phyloP scores from a whole-genome alignment of 2,329 filamentous ascomycete species.

The Emmonsia crescens region DNA sequence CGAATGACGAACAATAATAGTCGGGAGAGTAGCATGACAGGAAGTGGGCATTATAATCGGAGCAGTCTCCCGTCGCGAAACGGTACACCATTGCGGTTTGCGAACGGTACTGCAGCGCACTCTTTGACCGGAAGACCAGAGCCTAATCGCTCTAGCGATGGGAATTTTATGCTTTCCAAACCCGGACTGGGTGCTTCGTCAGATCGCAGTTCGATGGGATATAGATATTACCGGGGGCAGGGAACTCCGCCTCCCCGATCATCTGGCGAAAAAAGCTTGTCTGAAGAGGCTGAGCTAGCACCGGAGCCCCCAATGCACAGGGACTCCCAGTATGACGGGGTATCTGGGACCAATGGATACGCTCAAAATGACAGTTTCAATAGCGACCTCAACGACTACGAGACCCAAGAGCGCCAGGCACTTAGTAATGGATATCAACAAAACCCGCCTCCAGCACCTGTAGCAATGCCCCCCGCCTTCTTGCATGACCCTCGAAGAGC shows the following conservation, averaged over 20 bases:
- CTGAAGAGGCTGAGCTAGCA: conserved; percentile 19
- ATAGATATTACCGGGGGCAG: conserved; percentile 1
- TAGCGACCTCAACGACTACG: conserved; percentile 21
- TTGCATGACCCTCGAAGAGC: conserved; percentile 61
- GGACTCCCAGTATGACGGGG: conserved; percentile 17
- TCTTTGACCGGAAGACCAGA: conserved; percentile 13
- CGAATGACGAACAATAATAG: conserved; percentile 28
- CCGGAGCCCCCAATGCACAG: conserved; percentile 30
- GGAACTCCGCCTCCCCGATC: not conserved
- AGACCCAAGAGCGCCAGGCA: conserved; percentile 18
- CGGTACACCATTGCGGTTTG: conserved; percentile 25
- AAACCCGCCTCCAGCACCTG: conserved; percentile 61
- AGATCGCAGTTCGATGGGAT: not conserved
- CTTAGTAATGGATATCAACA: conserved; percentile 28
- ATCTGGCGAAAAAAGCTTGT: not conserved
- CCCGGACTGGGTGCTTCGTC: conserved; percentile 2
- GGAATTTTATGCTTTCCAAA: conserved; percentile 21
- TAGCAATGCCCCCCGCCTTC: conserved; percentile 68
- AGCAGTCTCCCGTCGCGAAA: conserved; percentile 27
- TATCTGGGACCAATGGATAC: conserved; percentile 18
- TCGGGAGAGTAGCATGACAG: conserved; percentile 55
- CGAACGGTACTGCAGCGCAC: conserved; percentile 11
- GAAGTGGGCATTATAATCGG: conserved; percentile 35
- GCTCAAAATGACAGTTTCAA: conserved; percentile 33
- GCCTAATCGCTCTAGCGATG: conserved; percentile 28